These are phyloP conservation scores for Claviceps africana DNA, from an alignment of 2,329 filamentous ascomycete genomes.

Conservation along the genomic window DNA sequence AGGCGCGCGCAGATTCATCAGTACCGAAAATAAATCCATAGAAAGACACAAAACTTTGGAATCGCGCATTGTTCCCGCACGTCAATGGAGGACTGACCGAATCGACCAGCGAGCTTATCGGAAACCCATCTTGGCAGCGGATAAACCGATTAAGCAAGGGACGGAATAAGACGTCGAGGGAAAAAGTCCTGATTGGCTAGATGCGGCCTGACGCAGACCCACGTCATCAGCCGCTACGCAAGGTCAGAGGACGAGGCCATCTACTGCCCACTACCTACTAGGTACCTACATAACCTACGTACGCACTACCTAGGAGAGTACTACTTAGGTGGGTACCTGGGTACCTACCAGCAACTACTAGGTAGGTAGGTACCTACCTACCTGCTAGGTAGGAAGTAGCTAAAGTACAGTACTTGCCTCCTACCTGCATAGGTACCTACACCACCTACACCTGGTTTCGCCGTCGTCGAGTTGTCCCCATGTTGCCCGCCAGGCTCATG, in stretches of 20 bases:
- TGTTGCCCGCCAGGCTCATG: neutral
- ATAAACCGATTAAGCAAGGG: constrained; percentile 17
- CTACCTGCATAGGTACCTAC: too few species aligned
- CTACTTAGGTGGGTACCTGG: neutral
- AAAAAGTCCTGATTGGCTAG: constrained; percentile 10
- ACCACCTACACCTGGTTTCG: neutral
- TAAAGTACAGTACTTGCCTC: too few species aligned
- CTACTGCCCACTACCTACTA: too few species aligned
- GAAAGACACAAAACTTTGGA: neutral
- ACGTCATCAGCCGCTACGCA: neutral
- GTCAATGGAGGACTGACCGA: neutral
- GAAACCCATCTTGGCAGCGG: constrained; percentile 9
- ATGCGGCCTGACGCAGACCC: neutral
- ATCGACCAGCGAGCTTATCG: neutral
- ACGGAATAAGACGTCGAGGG: constrained; percentile 9
- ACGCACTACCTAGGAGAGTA: too few species aligned
- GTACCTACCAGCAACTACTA: too few species aligned
- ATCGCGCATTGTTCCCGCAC: neutral
- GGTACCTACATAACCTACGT: too few species aligned
- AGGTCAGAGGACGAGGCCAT: neutral
- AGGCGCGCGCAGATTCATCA: neutral
- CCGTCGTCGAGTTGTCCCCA: neutral
- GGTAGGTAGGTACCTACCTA: too few species aligned
- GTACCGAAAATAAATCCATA: neutral
- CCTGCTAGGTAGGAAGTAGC: too few species aligned